phyloP scores from a whole-genome alignment of 2,329 filamentous ascomycete genomes.

The Zarea fungicola region DNA sequence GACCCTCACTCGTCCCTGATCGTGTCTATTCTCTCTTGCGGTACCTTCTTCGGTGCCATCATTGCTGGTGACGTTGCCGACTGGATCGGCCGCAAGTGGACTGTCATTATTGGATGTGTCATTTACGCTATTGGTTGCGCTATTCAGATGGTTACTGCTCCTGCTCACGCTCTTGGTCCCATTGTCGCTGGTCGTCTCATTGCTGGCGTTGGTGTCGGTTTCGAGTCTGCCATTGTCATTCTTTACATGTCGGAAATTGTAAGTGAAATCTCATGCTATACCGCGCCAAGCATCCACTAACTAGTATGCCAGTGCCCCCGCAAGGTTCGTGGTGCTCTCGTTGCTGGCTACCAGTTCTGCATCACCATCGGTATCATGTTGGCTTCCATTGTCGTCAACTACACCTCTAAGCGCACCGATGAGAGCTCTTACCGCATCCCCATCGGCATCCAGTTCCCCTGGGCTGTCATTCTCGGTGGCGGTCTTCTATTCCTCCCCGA shows the following conservation, averaged over 20 bases:
- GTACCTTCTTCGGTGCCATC: conserved; percentile 74
- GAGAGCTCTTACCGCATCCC: conserved; percentile 73
- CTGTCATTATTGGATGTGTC: conserved; percentile 64
- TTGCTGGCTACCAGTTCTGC: conserved; percentile 80
- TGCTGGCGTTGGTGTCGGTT: conserved; percentile 73
- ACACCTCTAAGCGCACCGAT: conserved; percentile 55
- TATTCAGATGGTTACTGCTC: conserved; percentile 56
- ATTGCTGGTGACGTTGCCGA: conserved; percentile 75
- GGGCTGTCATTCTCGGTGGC: conserved; percentile 67
- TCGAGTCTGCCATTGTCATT: conserved; percentile 74
- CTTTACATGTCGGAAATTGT: conserved; percentile 83
- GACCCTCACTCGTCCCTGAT: conserved; percentile 51
- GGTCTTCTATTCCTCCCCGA: conserved; percentile 77
- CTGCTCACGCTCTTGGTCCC: conserved; percentile 46
- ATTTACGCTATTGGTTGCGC: conserved; percentile 67
- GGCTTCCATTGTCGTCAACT: conserved; percentile 70
- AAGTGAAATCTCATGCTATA: conserved; percentile 27
- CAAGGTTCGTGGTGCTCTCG: conserved; percentile 71
- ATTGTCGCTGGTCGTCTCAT: conserved; percentile 71
- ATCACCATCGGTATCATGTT: conserved; percentile 75
- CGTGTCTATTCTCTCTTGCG: conserved; percentile 70
- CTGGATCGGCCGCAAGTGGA: conserved; percentile 65
- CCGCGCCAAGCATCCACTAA: conserved; percentile 14
- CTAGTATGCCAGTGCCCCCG: conserved; percentile 42
- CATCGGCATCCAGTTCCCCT: conserved; percentile 73